phyloP scores from a whole-genome alignment of 2,329 filamentous ascomycete genomes.

The Xylaria sp. region DNA sequence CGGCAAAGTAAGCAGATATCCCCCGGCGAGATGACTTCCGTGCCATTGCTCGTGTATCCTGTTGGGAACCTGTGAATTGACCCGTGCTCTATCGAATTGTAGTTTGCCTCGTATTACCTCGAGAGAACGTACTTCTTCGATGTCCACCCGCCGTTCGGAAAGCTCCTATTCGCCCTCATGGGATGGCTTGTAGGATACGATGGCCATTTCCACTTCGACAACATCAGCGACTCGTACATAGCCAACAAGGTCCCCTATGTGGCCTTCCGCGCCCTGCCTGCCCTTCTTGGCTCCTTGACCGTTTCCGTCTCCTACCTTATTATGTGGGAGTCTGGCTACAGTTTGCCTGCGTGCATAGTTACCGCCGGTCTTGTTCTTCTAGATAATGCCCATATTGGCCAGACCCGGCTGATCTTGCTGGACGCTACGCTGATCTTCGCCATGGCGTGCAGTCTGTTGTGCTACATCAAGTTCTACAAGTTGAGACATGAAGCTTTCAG shows the following conservation, averaged over 20 bases:
- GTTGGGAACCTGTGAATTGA: slow-evolving; percentile 14
- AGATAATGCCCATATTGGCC: slow-evolving; percentile 96
- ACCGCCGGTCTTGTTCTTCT: slow-evolving; percentile 86
- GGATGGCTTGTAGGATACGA: slow-evolving; percentile 98
- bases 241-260: slow-evolving; percentile 97
- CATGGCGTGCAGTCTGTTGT: slow-evolving; percentile 92
- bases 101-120: slow-evolving; percentile 82
- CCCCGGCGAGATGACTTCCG: neutral
- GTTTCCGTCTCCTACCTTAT: slow-evolving; percentile 94
- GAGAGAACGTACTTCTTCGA: slow-evolving; percentile 99
- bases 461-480: slow-evolving; percentile 98
- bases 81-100: slow-evolving; percentile 21
- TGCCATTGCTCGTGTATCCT: neutral
- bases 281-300: slow-evolving; percentile 86
- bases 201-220: slow-evolving; percentile 96
- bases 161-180: slow-evolving; percentile 95
- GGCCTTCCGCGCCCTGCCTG: slow-evolving; percentile 90
- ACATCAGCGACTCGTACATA: slow-evolving; percentile 98
- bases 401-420: slow-evolving; percentile 91
- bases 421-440: slow-evolving; percentile 93
- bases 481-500: slow-evolving; percentile 85
- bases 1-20: slow-evolving; percentile 74
- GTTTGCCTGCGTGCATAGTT: slow-evolving; percentile 85
- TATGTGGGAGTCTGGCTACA: slow-evolving; percentile 99
- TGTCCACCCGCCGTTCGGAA: slow-evolving; percentile 96